Percentiles rank a stretch among this genome's conserved stretches.
Conservation (phyloP, 495 filamentous ascomycete species). For the Melanomma pulvis-pyrius region DNA sequence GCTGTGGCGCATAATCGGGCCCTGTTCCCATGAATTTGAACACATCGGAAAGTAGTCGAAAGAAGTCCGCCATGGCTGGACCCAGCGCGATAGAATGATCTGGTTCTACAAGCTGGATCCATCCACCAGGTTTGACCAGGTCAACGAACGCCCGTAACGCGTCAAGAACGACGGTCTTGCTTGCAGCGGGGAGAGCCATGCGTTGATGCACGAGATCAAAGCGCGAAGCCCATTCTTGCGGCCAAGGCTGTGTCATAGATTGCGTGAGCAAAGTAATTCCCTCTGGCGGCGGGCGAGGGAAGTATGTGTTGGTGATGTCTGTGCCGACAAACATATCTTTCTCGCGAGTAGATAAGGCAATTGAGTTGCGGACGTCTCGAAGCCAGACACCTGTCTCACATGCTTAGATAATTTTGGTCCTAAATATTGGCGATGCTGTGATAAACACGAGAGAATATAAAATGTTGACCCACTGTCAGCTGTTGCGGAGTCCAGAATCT, state of each 20-base stretch:
- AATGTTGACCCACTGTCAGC: neutral
- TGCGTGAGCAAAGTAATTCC: neutral
- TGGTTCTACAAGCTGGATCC: constrained; percentile 6
- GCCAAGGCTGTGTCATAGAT: neutral
- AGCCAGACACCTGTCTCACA: too few species aligned
- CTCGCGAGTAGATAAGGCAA: neutral
- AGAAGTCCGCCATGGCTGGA: neutral
- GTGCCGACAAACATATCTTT: neutral
- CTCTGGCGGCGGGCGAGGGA: neutral
- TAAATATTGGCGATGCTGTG: neutral
- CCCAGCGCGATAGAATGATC: neutral
- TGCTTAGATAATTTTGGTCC: too few species aligned
- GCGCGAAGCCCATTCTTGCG: neutral
- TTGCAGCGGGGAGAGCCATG: neutral
- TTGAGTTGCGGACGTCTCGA: too few species aligned
- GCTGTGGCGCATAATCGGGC: neutral
- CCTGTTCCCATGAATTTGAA: neutral
- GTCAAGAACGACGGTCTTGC: neutral
- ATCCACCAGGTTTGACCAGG: neutral
- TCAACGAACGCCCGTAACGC: neutral
- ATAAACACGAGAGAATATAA: neutral
- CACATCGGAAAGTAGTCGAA: neutral
- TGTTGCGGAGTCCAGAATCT: constrained; percentile 6
- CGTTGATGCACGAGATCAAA: constrained; percentile 11
- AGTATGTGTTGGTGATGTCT: neutral